Percentiles rank a stretch among this genome's conserved stretches.
Conservation (phyloP, 176 grass and related monocot species). For the Chloris gayana region DNA sequence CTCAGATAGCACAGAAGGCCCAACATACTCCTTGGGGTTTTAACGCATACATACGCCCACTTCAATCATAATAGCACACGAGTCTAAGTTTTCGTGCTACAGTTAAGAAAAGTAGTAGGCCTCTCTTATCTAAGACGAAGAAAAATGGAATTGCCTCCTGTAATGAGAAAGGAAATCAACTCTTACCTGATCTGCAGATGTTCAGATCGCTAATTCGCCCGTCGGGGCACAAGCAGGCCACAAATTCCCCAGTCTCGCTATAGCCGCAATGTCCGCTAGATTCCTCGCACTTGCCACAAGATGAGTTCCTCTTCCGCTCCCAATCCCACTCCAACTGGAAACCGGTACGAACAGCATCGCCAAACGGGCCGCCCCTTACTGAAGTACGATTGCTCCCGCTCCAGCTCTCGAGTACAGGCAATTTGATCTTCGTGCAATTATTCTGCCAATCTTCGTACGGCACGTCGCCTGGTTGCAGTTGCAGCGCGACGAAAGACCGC, state of each 20-base stretch:
- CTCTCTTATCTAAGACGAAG: too few relatives aligned
- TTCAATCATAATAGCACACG: too few relatives aligned
- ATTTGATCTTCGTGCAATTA: too few relatives aligned
- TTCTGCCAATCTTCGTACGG: background rate
- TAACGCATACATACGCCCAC: too few relatives aligned
- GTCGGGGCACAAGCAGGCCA: background rate
- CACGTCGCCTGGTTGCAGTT: too few relatives aligned
- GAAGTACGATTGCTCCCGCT: accelerated
- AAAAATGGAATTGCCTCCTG: too few relatives aligned
- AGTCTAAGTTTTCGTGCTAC: too few relatives aligned
- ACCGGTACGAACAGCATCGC: background rate
- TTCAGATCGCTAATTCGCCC: accelerated
- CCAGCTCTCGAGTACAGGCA: background rate
- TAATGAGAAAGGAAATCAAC: too few relatives aligned
- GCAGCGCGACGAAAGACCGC: background rate
- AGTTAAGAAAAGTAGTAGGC: too few relatives aligned
- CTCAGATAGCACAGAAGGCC: too few relatives aligned
- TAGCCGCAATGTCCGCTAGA: background rate
- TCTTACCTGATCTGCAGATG: too few relatives aligned
- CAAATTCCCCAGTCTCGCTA: accelerated
- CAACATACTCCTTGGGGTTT: too few relatives aligned
- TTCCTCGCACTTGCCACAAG: background rate
- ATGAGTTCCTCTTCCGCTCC: accelerated
- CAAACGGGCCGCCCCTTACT: background rate
- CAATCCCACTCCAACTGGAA: background rate